phyloP scores from a whole-genome alignment of 1,139 yeast genomes.

The Kluyveromyces sp. region DNA sequence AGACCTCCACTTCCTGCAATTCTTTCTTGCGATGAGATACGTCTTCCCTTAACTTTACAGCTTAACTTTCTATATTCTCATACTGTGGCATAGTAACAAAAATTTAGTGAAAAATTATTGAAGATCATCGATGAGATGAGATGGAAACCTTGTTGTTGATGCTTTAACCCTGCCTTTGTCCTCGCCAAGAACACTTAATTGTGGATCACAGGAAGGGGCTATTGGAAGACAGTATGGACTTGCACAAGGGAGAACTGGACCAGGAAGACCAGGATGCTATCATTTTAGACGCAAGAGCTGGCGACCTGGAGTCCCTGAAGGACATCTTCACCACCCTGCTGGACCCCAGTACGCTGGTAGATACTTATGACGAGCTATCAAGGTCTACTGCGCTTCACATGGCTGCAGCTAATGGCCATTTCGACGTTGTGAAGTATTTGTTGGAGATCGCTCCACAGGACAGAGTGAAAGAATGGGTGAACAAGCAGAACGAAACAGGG shows the following conservation, averaged over 20 bases:
- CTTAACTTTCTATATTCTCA: too few species aligned
- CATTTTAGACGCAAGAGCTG: constrained; percentile 76
- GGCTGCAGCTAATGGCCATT: constrained; percentile 93
- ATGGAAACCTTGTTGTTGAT: too few species aligned
- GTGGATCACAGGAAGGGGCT: too few species aligned
- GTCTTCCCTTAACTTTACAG: background rate
- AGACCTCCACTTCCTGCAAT: too few species aligned
- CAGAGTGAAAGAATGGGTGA: constrained; percentile 44
- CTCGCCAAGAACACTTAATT: too few species aligned
- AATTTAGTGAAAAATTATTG: background rate
- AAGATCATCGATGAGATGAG: constrained; percentile 1
- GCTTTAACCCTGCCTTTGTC: too few species aligned
- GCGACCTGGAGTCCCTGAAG: constrained; percentile 69
- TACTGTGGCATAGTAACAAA: too few species aligned
- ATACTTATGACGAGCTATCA: constrained; percentile 46
- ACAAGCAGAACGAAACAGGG: constrained; percentile 66
- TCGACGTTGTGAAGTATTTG: constrained; percentile 57
- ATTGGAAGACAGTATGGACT: too few species aligned
- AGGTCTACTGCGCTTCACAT: constrained; percentile 78
- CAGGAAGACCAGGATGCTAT: constrained; percentile 81
- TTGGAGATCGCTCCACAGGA: constrained; percentile 42
- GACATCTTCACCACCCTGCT: constrained; percentile 60
- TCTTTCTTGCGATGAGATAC: background rate
- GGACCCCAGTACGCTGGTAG: constrained; percentile 42
- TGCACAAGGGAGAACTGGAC: constrained; percentile 28